phyloP scores from a whole-genome alignment of 345 rosid species.

The Reutealis trisperma region DNA sequence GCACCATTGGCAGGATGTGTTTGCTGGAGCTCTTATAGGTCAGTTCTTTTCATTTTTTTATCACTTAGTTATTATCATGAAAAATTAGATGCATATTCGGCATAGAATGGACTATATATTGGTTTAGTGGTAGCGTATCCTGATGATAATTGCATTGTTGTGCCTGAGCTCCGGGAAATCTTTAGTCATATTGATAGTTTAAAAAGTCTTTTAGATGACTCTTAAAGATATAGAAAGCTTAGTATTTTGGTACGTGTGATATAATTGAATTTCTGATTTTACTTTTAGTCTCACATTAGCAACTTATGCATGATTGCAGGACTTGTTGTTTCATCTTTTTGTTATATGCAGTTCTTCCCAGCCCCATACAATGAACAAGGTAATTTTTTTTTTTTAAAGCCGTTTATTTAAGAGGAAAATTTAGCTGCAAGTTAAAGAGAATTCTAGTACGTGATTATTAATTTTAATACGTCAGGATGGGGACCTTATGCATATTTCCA shows the following conservation, averaged over 20 bases:
- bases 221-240: too few species aligned
- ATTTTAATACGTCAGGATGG: slow-evolving; percentile 45
- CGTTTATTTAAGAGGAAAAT: background rate
- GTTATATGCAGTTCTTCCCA: slow-evolving; percentile 68
- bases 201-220: too few species aligned
- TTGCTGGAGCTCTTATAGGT: slow-evolving; percentile 76
- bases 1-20: slow-evolving; percentile 93
- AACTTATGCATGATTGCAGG: slow-evolving; percentile 7
- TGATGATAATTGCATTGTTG: too few species aligned
- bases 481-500: slow-evolving; percentile 64
- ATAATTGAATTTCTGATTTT: too few species aligned
- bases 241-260: too few species aligned
- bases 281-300: background rate
- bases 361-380: slow-evolving; percentile 59
- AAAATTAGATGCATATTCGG: too few species aligned
- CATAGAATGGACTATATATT: too few species aligned
- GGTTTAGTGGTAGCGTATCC: too few species aligned
- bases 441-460: background rate
- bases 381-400: background rate
- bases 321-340: slow-evolving; percentile 46
- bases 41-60: background rate
- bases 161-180: too few species aligned
- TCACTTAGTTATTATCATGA: too few species aligned
- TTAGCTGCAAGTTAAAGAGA: background rate
- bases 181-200: too few species aligned